Evolutionary conservation across 1,284 basidiomycete genomes (phyloP), one percentile per base, ranked within the genome.

Genomic region (Farysia itapuensis): DNA sequence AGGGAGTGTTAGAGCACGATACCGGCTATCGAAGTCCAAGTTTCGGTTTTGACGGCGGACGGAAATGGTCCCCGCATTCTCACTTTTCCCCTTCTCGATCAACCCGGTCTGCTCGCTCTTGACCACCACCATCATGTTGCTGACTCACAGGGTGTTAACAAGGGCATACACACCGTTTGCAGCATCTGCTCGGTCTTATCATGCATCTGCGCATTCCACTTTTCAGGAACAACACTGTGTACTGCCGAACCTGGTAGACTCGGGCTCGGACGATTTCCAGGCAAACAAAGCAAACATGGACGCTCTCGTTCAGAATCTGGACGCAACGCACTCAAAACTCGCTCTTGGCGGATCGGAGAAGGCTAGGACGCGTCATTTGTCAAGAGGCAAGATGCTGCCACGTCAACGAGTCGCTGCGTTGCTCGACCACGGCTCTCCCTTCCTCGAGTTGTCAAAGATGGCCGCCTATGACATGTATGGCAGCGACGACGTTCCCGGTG

Each of bases 381-480:
- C 82, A 48, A 85, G 85, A 66, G 88, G 88, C 7, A 94, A 94
- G 81, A 84, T 86, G 73, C 79, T 90, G n/a, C 88, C 88, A 23
- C 81, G 91, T 67, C 89, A 93, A 13, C 60, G 57, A 35, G 90
- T 88, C 14, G 79, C 83, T 3, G 77, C 82, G 5, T 79, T 96
- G 13, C 79, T 96, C 23, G 92, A 96, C 76, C 86, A 88, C 7
- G 84, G 87, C 69, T 87, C 89, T 9, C 90, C 93, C 0, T 96
- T 95, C 77, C 79, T 96, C 20, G 92, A 96, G 75, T 81, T 96
- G 4, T 91, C 89, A 2, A 80, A 85, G 21, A 79, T 94, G 5
- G 92, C 92, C 16, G 92, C 88, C 11, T 85, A 93, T 70, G 88
- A 87, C 14, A 87, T 95, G 16, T 96, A 96, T 73, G 81, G 84